Evolutionary conservation across 352 stramenopile species (phyloP).

Genomic region (Thraustochytrium aureum): DNA sequence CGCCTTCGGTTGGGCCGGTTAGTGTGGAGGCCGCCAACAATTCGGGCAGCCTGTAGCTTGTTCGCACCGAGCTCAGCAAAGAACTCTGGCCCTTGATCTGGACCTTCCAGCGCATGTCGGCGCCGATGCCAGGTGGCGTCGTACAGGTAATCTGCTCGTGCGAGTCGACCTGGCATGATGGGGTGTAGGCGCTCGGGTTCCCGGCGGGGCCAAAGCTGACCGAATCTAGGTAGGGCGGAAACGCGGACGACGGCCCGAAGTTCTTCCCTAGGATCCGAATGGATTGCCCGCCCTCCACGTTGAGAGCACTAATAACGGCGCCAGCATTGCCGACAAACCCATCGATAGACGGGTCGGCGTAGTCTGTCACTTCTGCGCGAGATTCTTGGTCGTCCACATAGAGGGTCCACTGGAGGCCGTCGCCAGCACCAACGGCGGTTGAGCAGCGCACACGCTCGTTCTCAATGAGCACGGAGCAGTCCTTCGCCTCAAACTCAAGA

Average conservation of each 20-base stretch:
- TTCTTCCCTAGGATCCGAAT: slow-evolving; percentile 33
- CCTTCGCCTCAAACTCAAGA: slow-evolving; percentile 13
- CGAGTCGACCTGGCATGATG: slow-evolving; percentile 4
- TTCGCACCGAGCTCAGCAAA: neutral
- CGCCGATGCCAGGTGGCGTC: slow-evolving; percentile 30
- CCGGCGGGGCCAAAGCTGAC: slow-evolving; percentile 8
- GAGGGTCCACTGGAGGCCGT: slow-evolving; percentile 55
- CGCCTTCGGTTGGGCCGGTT: neutral
- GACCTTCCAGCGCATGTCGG: slow-evolving; percentile 35
- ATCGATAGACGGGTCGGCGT: slow-evolving; percentile 25
- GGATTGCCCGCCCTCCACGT: slow-evolving; percentile 4
- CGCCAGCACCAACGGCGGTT: slow-evolving; percentile 54
- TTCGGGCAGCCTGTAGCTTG: slow-evolving; percentile 2
- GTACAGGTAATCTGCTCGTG: slow-evolving; percentile 45
- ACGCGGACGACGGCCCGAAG: slow-evolving; percentile 23
- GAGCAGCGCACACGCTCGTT: slow-evolving; percentile 39
- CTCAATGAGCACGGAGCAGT: slow-evolving; percentile 9
- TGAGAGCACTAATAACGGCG: neutral
- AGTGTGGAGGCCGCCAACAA: neutral
- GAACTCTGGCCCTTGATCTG: slow-evolving; percentile 48
- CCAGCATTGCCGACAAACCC: neutral
- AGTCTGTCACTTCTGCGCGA: slow-evolving; percentile 30
- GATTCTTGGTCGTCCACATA: slow-evolving; percentile 55
- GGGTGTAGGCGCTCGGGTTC: neutral
- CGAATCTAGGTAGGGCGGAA: slow-evolving; percentile 14